Evolutionary conservation across 306 rosid species (phyloP).

Genomic region (Cicer cuneatum): DNA sequence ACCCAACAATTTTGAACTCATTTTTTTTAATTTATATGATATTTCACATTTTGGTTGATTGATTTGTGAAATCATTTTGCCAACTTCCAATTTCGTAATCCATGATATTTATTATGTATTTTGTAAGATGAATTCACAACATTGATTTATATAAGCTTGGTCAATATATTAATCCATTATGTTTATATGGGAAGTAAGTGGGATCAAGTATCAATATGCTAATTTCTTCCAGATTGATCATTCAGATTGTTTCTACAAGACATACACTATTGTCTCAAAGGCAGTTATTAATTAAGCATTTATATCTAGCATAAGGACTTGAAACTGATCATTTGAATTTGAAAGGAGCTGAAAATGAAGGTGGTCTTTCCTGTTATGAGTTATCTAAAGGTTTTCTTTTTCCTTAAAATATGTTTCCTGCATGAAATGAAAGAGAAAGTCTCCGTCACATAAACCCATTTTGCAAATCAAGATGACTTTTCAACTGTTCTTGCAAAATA

Average conservation of each 20-base stretch:
- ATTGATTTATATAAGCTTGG: background rate
- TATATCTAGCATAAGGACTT: slow-evolving; percentile 15
- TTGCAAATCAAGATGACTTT: background rate
- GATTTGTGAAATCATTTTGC: background rate
- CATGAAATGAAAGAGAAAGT: too few species aligned
- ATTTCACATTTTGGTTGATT: background rate
- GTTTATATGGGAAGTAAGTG: slow-evolving; percentile 20
- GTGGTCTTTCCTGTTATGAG: too few species aligned
- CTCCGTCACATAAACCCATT: background rate
- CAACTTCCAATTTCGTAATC: background rate
- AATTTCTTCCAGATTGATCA: slow-evolving; percentile 36
- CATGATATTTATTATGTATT: background rate
- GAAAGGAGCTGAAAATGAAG: too few species aligned
- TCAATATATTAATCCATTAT: background rate
- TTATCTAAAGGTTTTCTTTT: too few species aligned
- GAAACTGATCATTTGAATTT: background rate
- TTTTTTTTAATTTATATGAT: slow-evolving; percentile 7
- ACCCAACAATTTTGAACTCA: background rate
- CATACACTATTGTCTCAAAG: slow-evolving; percentile 23
- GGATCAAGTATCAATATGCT: slow-evolving; percentile 23
- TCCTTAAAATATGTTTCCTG: too few species aligned
- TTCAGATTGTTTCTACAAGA: background rate
- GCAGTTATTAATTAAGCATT: slow-evolving; percentile 22
- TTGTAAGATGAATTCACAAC: background rate
- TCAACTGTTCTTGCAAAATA: background rate